Conservation (phyloP, 106 monocot genomes). For the Allium fistulosum region DNA sequence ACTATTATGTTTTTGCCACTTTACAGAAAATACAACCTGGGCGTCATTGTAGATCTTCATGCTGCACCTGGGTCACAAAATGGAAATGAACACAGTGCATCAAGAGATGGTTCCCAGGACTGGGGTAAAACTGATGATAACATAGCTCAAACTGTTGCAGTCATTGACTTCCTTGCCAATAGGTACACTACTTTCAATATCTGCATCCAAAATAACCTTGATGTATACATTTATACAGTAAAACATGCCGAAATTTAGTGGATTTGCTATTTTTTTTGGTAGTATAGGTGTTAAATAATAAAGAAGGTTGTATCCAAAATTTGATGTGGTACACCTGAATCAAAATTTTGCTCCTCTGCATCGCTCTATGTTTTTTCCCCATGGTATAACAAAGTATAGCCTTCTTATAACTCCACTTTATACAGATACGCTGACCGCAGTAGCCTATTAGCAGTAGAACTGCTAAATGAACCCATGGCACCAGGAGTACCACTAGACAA, state of each 20-base stretch:
- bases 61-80: constrained; percentile 49
- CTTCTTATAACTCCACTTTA: no score
- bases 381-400: no score
- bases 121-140: constrained; percentile 50
- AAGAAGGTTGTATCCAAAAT: no score
- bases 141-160: constrained; percentile 41
- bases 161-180: constrained; percentile 57
- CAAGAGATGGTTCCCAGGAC: constrained; percentile 57
- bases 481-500: constrained; percentile 33
- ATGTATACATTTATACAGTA: not conserved
- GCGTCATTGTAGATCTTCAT: constrained; percentile 53
- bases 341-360: no score
- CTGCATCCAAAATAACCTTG: not conserved
- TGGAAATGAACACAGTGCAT: constrained; percentile 50
- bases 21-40: constrained; percentile 30
- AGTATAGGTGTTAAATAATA: no score
- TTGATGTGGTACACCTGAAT: no score
- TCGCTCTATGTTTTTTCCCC: no score
- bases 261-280: no score
- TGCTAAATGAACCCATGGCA: constrained; percentile 71
- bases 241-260: no score
- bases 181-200: constrained; percentile 22
- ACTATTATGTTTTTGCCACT: not conserved
- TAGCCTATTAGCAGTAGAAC: constrained; percentile 48
- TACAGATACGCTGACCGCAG: constrained; percentile 34